phyloP scores from a whole-genome alignment of 225 moss, liverwort and hornwort genomes.

The Polytrichum commune region DNA sequence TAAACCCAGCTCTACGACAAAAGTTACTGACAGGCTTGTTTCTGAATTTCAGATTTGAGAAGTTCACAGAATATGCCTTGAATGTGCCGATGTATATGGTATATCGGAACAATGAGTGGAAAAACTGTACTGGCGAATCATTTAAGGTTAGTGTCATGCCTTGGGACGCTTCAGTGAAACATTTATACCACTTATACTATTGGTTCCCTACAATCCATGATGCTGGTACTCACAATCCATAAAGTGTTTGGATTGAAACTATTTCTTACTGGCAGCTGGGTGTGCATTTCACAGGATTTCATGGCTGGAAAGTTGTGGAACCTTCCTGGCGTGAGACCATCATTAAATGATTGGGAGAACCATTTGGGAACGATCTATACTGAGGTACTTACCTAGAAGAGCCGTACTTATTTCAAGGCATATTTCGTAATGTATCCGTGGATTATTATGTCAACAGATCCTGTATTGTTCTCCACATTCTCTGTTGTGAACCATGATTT shows the following conservation, averaged over 20 bases:
- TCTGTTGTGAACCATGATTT: not conserved
- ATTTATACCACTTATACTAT: not conserved
- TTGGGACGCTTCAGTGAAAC: not conserved
- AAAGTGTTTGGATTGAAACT: no score
- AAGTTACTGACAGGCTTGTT: not conserved
- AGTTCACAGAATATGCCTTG: slow-evolving; percentile 71
- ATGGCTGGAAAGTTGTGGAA: slow-evolving; percentile 62
- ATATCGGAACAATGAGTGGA: slow-evolving; percentile 42
- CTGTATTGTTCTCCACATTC: no score
- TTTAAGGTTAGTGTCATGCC: slow-evolving; percentile 50
- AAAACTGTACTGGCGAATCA: slow-evolving; percentile 47
- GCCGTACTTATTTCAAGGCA: no score
- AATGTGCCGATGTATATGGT: slow-evolving; percentile 78
- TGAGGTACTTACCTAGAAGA: slow-evolving; percentile 33
- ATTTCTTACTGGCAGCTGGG: no score
- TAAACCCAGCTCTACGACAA: no score
- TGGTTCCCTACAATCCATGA: not conserved
- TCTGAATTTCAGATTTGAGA: slow-evolving; percentile 57
- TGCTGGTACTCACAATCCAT: no score
- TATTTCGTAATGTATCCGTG: no score
- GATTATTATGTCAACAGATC: no score
- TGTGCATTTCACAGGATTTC: slow-evolving; percentile 52
- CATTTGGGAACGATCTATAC: slow-evolving; percentile 84
- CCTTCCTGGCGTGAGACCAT: slow-evolving; percentile 46
- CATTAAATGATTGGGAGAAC: slow-evolving; percentile 72